phyloP scores from a whole-genome alignment of 148 eudicot genomes.

The Chenopodium formosanum region DNA sequence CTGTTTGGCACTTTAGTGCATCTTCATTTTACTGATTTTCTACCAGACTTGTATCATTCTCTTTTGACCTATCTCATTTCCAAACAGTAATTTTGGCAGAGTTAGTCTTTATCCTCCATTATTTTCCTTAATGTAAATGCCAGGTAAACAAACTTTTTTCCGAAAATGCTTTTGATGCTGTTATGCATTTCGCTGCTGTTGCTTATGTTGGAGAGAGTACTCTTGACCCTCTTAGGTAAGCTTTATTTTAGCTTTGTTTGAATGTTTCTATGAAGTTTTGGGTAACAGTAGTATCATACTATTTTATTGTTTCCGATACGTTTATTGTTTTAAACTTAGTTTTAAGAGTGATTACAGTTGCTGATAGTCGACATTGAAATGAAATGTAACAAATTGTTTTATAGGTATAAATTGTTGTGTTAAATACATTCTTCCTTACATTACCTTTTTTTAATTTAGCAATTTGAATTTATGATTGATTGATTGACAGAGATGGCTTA shows the following conservation, averaged over 20 bases:
- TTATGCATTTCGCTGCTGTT: conserved; percentile 95
- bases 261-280: neutral
- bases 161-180: conserved; percentile 93
- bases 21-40: neutral
- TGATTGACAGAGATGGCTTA: neutral
- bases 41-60: neutral
- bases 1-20: neutral
- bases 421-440: neutral
- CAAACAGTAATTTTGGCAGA: neutral
- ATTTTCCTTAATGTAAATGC: conserved; percentile 41
- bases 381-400: neutral
- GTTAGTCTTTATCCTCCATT: neutral
- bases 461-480: neutral
- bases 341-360: neutral
- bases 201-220: conserved; percentile 99
- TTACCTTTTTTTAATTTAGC: neutral
- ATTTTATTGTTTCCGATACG: neutral
- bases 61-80: neutral
- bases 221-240: conserved; percentile 84
- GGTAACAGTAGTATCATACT: neutral
- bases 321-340: neutral
- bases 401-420: neutral
- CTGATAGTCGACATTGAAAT: neutral
- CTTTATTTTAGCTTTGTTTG: neutral
- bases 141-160: conserved; percentile 81